phyloP scores from a whole-genome alignment of 495 filamentous ascomycete species.

The Chlorociboria aeruginascens region DNA sequence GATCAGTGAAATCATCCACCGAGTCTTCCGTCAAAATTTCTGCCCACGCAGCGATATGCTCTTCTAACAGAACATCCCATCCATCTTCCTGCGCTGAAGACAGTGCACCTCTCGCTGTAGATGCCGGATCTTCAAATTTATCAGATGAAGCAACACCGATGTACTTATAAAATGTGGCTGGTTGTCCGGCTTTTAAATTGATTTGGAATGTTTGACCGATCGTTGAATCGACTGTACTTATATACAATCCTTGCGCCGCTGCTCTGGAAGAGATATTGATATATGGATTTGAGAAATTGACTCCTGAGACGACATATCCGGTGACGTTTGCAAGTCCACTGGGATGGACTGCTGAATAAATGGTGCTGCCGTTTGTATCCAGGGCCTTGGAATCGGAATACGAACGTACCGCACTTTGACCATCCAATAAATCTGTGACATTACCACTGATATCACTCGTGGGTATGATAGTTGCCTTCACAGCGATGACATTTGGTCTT shows the following conservation, averaged over 20 bases:
- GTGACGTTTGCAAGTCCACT: constrained; percentile 34
- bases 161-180: constrained; percentile 34
- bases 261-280: constrained; percentile 23
- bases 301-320: constrained; percentile 38
- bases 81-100: constrained; percentile 26
- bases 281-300: constrained; percentile 23
- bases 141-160: constrained; percentile 41
- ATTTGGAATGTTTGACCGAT: constrained; percentile 39
- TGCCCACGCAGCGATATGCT: constrained; percentile 35
- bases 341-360: constrained; percentile 41
- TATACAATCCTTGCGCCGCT: constrained; percentile 22
- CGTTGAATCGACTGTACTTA: constrained; percentile 32
- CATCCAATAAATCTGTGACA: constrained; percentile 42
- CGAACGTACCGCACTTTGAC: constrained; percentile 37
- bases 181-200: constrained; percentile 25
- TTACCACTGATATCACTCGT: constrained; percentile 27
- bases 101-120: constrained; percentile 30
- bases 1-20: constrained; percentile 48
- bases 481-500: constrained; percentile 31
- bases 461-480: constrained; percentile 34
- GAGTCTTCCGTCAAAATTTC: constrained; percentile 37
- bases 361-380: constrained; percentile 25
- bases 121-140: constrained; percentile 31
- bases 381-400: constrained; percentile 30
- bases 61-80: constrained; percentile 26